Conservation (phyloP, 1,284 basidiomycete genomes). For the Irpex lacteus region DNA sequence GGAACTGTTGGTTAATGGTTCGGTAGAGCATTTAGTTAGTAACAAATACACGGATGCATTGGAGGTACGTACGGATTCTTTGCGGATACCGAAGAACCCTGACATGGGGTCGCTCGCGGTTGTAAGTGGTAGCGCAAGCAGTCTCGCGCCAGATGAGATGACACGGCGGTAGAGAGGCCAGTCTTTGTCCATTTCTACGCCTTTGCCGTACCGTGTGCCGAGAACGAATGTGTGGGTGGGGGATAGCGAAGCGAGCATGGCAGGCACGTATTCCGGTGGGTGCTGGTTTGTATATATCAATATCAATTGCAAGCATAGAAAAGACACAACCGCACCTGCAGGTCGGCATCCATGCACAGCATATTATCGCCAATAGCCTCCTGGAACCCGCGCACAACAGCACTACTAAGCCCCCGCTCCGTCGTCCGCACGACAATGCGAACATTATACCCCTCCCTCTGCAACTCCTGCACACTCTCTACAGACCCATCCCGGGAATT, state of each 20-base stretch:
- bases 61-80: slow-evolving; percentile 36
- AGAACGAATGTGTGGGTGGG: slow-evolving; percentile 35
- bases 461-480: slow-evolving; percentile 36
- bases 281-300: slow-evolving; percentile 26
- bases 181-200: slow-evolving; percentile 41
- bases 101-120: slow-evolving; percentile 43
- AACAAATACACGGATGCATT: no score
- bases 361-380: slow-evolving; percentile 38
- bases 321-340: slow-evolving; percentile 28
- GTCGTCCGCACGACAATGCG: slow-evolving; percentile 39
- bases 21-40: background rate
- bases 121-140: slow-evolving; percentile 39
- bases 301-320: background rate
- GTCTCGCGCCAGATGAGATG: slow-evolving; percentile 41
- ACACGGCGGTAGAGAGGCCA: slow-evolving; percentile 44
- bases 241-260: slow-evolving; percentile 33
- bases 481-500: slow-evolving; percentile 43
- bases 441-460: slow-evolving; percentile 39
- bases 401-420: slow-evolving; percentile 40
- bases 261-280: slow-evolving; percentile 39
- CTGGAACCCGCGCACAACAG: slow-evolving; percentile 42
- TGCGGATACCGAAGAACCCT: slow-evolving; percentile 43
- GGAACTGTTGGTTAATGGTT: slow-evolving; percentile 21
- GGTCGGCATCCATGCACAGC: slow-evolving; percentile 45
- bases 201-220: slow-evolving; percentile 41